These are phyloP conservation scores for Aspergillus caelatus DNA, from an alignment of 2,329 filamentous ascomycete genomes.

Conservation along the genomic window DNA sequence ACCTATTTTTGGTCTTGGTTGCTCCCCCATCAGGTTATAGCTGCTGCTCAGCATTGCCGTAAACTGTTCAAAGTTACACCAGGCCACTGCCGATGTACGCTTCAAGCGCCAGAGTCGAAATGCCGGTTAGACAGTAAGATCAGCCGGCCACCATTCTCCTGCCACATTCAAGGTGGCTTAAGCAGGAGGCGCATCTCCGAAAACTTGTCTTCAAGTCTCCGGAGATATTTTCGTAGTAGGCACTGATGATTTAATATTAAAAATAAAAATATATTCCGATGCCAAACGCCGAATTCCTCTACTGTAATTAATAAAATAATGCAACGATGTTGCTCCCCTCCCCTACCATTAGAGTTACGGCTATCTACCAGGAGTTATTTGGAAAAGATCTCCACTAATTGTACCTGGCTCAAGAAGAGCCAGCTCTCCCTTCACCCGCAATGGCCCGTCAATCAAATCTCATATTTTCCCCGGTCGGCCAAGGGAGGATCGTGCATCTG, in stretches of 20 bases:
- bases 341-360: background rate
- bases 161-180: background rate
- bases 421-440: conserved; percentile 1
- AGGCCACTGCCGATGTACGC: conserved; percentile 8
- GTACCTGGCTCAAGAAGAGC: background rate
- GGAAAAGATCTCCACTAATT: conserved; percentile 16
- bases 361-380: background rate
- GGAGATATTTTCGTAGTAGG: background rate
- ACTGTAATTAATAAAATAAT: background rate
- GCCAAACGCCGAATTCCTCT: too few relatives aligned
- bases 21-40: background rate
- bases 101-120: background rate
- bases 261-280: background rate
- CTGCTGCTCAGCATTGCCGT: background rate
- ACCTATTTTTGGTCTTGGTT: background rate
- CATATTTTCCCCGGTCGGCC: conserved; percentile 9
- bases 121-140: conserved; percentile 15
- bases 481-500: conserved; percentile 16
- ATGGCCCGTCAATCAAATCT: conserved; percentile 10
- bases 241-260: background rate
- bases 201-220: background rate
- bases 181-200: background rate
- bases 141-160: conserved; percentile 11
- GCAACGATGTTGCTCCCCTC: background rate
- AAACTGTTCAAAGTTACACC: conserved; percentile 3